Conservation (phyloP, 805 yeast species). For the Clavispora santaluciae region DNA sequence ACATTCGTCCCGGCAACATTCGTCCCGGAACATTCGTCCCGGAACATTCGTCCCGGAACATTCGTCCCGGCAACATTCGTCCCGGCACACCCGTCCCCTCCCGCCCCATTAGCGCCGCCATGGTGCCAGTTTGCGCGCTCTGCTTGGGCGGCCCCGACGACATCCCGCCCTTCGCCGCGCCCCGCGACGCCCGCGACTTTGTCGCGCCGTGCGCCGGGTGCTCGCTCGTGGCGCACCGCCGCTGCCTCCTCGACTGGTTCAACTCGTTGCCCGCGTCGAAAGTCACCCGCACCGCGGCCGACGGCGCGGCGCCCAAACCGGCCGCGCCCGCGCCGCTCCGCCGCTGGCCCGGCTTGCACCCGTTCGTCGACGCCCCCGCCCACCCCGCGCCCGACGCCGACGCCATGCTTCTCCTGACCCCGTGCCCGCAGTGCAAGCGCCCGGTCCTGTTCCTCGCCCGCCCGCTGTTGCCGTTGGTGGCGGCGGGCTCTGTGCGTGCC, state of each 20-base stretch:
- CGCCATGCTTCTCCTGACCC: constrained; percentile 16
- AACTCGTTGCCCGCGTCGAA: constrained; percentile 29
- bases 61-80: not conserved
- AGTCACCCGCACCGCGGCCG: constrained; percentile 8
- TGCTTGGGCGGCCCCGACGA: constrained; percentile 38
- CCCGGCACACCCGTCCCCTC: not conserved
- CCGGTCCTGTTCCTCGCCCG: constrained; percentile 30
- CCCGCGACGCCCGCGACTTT: constrained; percentile 32
- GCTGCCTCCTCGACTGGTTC: constrained; percentile 40
- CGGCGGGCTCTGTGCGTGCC: constrained; percentile 15
- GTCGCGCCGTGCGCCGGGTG: constrained; percentile 37
- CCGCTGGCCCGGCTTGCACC: not conserved
- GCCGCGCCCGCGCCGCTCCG: not conserved
- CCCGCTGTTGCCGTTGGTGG: constrained; percentile 21
- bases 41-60: too few relatives aligned
- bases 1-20: too few relatives aligned
- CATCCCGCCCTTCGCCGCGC: constrained; percentile 35
- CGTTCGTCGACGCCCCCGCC: not conserved
- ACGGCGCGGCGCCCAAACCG: not conserved
- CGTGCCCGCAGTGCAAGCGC: constrained; percentile 40
- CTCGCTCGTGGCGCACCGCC: constrained; percentile 30
- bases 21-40: not conserved
- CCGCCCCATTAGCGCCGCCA: constrained; percentile 10
- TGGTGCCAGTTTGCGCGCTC: constrained; percentile 23
- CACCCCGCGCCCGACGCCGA: not conserved